Evolutionary conservation across 179 eudicot species (phyloP).

Genomic region (Sideroxylon spinosum): DNA sequence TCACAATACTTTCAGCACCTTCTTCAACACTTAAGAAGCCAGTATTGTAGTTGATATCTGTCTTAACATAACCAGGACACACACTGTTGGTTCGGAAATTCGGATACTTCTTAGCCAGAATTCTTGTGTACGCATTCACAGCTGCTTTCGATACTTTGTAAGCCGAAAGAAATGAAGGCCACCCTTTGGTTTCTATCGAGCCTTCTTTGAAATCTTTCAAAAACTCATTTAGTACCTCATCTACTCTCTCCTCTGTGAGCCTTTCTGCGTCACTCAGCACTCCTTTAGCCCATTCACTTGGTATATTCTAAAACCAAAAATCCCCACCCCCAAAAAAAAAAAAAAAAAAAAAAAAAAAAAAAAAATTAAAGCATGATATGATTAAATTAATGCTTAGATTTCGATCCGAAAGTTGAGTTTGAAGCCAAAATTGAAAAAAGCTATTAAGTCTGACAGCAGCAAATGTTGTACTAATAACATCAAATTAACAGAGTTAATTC

Average conservation of each 20-base stretch:
- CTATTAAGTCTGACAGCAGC: too few species aligned
- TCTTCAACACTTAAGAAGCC: background rate
- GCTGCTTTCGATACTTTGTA: constrained; percentile 48
- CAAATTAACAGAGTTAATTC: too few species aligned
- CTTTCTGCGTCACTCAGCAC: constrained; percentile 23
- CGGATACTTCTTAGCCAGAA: constrained; percentile 24
- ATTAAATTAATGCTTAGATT: too few species aligned
- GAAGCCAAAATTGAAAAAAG: too few species aligned
- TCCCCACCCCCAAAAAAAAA: too few species aligned
- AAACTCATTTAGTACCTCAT: constrained; percentile 33
- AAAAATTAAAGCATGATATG: too few species aligned
- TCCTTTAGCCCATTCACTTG: constrained; percentile 23
- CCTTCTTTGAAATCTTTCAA: constrained; percentile 41
- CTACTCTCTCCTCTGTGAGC: constrained; percentile 45
- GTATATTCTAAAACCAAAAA: constrained; percentile 26
- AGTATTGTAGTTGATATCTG: background rate
- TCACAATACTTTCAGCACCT: background rate
- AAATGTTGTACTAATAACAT: too few species aligned
- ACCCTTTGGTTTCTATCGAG: constrained; percentile 32
- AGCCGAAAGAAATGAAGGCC: constrained; percentile 37
- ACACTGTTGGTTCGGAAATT: constrained; percentile 44
- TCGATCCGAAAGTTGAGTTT: too few species aligned
- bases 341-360: too few species aligned
- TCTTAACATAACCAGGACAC: constrained; percentile 52
- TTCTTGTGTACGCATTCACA: constrained; percentile 27